phyloP scores from a whole-genome alignment of 1,284 basidiomycete species.

The Ganoderma leucocontextum region DNA sequence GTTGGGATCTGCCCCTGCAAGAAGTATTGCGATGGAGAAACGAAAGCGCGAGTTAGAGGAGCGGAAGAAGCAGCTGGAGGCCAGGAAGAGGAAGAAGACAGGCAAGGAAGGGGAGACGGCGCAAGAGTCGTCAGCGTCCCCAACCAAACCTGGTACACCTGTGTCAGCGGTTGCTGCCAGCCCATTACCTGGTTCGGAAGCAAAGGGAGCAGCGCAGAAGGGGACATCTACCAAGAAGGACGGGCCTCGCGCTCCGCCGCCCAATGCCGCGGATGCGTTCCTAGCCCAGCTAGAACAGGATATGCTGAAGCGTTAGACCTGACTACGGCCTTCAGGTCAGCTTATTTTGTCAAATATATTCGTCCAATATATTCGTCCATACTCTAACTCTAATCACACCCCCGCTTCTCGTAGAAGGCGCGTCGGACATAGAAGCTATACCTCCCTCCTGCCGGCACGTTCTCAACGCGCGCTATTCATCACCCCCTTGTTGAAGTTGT shows the following conservation, averaged over 20 bases:
- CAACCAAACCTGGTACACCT: constrained; percentile 1
- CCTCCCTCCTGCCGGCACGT: constrained; percentile 50
- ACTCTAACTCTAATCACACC: constrained; percentile 3
- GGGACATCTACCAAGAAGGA: constrained; percentile 40
- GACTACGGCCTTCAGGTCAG: constrained; percentile 4
- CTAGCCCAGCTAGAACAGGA: constrained; percentile 66
- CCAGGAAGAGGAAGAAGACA: constrained; percentile 76
- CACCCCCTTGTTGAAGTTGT: constrained; percentile 37
- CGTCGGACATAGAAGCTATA: constrained; percentile 61
- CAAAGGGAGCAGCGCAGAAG: constrained; percentile 35
- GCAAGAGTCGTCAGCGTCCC: not conserved
- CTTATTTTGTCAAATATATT: constrained; percentile 10
- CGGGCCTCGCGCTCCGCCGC: constrained; percentile 22
- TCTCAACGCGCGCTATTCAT: constrained; percentile 50
- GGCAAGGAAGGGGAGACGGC: constrained; percentile 25
- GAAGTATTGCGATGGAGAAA: constrained; percentile 78
- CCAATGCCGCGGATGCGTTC: constrained; percentile 65
- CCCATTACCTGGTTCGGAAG: constrained; percentile 61
- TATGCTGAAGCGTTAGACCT: constrained; percentile 28
- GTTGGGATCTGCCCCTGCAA: constrained; percentile 35
- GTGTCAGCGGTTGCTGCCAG: constrained; percentile 40
- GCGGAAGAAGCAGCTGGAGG: constrained; percentile 77
- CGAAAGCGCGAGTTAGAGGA: constrained; percentile 84
- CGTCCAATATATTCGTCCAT: not conserved
- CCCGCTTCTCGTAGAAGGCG: constrained; percentile 52